A percentile compares a stretch with the other conserved stretches of the same genome.
Conservation (phyloP, 768 basidiomycete species). For the Strobilomyces dryophilus region DNA sequence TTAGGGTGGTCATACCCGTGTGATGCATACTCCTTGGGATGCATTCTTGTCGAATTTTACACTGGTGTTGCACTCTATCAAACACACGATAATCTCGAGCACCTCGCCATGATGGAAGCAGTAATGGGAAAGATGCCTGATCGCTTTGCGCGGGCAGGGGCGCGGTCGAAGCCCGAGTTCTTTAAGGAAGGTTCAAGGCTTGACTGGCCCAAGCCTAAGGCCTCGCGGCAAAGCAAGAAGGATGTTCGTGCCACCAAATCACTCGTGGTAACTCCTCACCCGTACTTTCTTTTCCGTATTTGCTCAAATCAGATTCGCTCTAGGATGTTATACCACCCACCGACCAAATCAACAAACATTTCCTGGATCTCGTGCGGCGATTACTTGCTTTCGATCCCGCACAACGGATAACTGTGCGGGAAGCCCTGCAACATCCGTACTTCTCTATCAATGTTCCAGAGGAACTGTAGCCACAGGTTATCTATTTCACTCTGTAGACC, state of each 20-base stretch:
- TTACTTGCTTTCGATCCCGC: slow-evolving; percentile 89
- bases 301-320: slow-evolving; percentile 6
- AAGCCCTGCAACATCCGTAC: slow-evolving; percentile 86
- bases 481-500: slow-evolving; percentile 35
- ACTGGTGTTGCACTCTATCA: slow-evolving; percentile 99
- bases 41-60: slow-evolving; percentile 97
- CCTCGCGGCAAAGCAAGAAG: slow-evolving; percentile 87
- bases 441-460: slow-evolving; percentile 65
- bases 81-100: slow-evolving; percentile 98
- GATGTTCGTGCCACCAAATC: slow-evolving; percentile 85
- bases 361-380: slow-evolving; percentile 83
- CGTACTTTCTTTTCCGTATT: not conserved
- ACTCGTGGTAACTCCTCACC: slow-evolving; percentile 54
- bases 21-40: slow-evolving; percentile 97
- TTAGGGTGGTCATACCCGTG: slow-evolving; percentile 98
- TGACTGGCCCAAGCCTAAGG: slow-evolving; percentile 89
- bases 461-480: slow-evolving; percentile 52
- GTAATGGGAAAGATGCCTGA: slow-evolving; percentile 99
- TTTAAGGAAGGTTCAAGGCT: slow-evolving; percentile 84
- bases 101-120: slow-evolving; percentile 99
- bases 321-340: slow-evolving; percentile 83
- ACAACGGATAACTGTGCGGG: slow-evolving; percentile 81
- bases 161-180: slow-evolving; percentile 84
- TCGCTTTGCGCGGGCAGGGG: slow-evolving; percentile 70
- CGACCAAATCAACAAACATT: slow-evolving; percentile 71